Evolutionary conservation across 495 filamentous ascomycete genomes (phyloP).

Genomic region (Corynascus novoguineensis): DNA sequence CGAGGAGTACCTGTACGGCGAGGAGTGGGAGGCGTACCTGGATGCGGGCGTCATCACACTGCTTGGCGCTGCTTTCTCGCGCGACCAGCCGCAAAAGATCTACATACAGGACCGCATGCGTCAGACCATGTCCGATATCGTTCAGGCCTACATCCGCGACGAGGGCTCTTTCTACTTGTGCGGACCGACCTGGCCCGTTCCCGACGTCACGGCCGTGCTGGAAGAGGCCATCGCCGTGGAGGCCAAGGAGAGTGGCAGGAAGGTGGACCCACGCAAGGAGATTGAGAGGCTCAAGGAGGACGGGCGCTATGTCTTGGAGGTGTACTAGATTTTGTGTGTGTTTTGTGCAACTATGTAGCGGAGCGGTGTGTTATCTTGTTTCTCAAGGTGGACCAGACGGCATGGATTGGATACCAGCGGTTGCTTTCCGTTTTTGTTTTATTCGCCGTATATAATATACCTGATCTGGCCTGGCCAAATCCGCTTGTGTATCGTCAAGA

Average conservation of each 20-base stretch:
- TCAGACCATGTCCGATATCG: conserved; percentile 75
- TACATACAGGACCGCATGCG: conserved; percentile 99
- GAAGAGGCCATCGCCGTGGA: conserved; percentile 86
- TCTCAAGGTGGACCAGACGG: too few relatives aligned
- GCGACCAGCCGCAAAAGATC: conserved; percentile 96
- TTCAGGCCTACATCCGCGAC: conserved; percentile 80
- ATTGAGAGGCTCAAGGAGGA: conserved; percentile 96
- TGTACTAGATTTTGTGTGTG: conserved; percentile 58
- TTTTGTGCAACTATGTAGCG: too few relatives aligned
- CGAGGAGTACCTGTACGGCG: conserved; percentile 97
- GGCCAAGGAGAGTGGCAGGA: conserved; percentile 62
- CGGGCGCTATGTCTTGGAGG: conserved; percentile 89
- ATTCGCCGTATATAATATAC: too few relatives aligned
- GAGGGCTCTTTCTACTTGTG: conserved; percentile 95
- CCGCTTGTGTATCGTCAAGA: too few relatives aligned
- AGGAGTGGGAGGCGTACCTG: conserved; percentile 98
- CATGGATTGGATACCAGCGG: too few relatives aligned
- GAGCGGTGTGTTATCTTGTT: too few relatives aligned
- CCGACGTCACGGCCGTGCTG: conserved; percentile 91
- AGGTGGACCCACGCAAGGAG: conserved; percentile 83
- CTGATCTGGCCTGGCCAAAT: background rate
- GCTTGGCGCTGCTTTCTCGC: conserved; percentile 88
- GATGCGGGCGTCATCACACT: conserved; percentile 92
- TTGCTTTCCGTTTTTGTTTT: background rate
- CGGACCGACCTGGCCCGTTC: conserved; percentile 96